Base-by-base conservation (phyloP, 2,329 filamentous ascomycete species). In the Malbranchea cinnamomea region DNA sequence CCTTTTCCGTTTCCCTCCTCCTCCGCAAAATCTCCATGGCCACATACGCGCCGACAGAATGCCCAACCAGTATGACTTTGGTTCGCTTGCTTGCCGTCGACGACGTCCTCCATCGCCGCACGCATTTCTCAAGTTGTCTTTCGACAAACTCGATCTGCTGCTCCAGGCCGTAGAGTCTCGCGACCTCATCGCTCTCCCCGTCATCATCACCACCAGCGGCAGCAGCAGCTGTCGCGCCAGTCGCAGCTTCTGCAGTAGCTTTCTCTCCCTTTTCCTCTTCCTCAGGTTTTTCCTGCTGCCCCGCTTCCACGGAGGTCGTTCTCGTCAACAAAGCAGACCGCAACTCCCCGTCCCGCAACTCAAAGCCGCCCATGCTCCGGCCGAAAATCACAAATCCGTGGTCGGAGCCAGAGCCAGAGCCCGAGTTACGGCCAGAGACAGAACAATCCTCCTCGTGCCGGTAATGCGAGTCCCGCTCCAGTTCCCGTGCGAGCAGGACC, bases 1-100 rank as follows among this genome's bases (percentile, higher is more conserved):
- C 28, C n/a, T 23, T 36, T 0, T 48, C 45, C 22, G 54, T 41
- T 21, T 57, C 56, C 20, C 62, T 54, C 37, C 73, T 65, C 6
- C 70, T 60, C 37, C 72, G 60, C 27, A 80, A 67, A 17, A 79
- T 54, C 48, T 84, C 77, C 38, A 83, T 67, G 2, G 67, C 57
- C 12, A 85, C 75, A 47, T 79, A 85, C 6, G 71, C 60, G 14
- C 79, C 79, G 1, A 85, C 74, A 0, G 77, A 82, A 51, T 85
- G 79, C 3, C 78, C 79, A 28, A 78, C 67, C 10, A 85, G 54
- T 5, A 82, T 61, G 11, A 83, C 67, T 28, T 55, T 54, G 4
- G 33, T 30, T 18, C 36, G 16, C 28, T 15, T 17, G 22, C 12
- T 18, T 14, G 12, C 5, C 11, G 18, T 7, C 19, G 10, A 17